Percentiles rank a stretch among this genome's conserved stretches.
These are phyloP conservation scores for Boletus vermiculosoides DNA, from an alignment of 768 basidiomycete species.

Conservation along the genomic window DNA sequence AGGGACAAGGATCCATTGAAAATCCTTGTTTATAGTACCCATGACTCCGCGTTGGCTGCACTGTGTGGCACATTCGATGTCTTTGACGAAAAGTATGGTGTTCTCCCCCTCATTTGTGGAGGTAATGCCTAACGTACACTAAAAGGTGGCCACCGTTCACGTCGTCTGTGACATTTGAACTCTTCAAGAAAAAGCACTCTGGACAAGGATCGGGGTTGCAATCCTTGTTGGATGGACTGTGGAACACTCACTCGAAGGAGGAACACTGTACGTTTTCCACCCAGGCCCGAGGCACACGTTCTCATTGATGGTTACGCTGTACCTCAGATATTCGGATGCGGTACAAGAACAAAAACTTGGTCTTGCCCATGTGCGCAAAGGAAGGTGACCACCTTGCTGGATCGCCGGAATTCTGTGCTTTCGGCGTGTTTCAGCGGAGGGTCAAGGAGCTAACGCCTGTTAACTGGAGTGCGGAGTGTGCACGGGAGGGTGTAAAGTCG, in stretches of 20 bases:
- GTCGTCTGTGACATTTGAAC: constrained; percentile 70
- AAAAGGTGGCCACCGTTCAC: constrained; percentile 72
- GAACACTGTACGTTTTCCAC: constrained; percentile 43
- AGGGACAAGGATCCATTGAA: constrained; percentile 51
- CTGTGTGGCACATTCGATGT: constrained; percentile 65
- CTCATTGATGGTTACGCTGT: background rate
- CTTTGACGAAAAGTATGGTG: constrained; percentile 61
- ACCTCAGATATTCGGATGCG: constrained; percentile 66
- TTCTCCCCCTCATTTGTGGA: background rate
- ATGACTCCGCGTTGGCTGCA: constrained; percentile 70
- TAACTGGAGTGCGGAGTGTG: constrained; percentile 68
- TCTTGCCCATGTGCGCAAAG: constrained; percentile 62
- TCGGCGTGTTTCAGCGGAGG: constrained; percentile 59
- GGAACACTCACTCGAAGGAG: constrained; percentile 26
- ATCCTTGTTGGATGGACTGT: constrained; percentile 41
- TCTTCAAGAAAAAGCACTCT: constrained; percentile 47
- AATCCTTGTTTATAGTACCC: constrained; percentile 67
- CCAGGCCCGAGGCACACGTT: background rate
- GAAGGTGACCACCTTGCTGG: constrained; percentile 67
- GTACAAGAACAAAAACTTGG: constrained; percentile 66
- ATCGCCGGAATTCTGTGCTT: constrained; percentile 70
- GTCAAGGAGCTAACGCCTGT: constrained; percentile 63
- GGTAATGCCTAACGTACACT: constrained; percentile 18
- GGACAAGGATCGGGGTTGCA: constrained; percentile 33
- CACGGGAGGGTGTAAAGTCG: constrained; percentile 17